Percentiles rank a stretch among this genome's conserved stretches.
Evolutionary conservation across 495 filamentous ascomycete genomes (phyloP).

Genomic region (Chaetomium cochliodes): DNA sequence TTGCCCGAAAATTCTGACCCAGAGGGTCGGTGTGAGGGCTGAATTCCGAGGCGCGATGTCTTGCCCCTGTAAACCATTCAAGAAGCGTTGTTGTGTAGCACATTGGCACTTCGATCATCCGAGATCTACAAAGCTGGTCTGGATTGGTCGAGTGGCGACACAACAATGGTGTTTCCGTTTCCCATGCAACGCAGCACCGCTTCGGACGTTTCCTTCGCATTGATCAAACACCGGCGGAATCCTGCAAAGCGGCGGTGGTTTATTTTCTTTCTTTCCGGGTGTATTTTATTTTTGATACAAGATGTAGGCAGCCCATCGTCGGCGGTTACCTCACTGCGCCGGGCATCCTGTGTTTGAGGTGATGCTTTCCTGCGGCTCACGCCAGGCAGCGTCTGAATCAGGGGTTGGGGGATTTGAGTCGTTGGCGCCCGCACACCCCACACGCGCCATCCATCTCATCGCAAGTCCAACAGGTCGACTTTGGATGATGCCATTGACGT

Average conservation of each 20-base stretch:
- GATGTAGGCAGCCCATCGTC: background rate
- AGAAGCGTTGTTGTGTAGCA: constrained; percentile 1
- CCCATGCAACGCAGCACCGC: background rate
- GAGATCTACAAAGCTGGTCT: background rate
- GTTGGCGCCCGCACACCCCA: background rate
- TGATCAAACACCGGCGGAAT: constrained; percentile 1
- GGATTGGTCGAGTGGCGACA: constrained; percentile 8
- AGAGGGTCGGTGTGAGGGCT: background rate
- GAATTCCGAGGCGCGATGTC: background rate
- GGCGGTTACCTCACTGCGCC: constrained; percentile 9
- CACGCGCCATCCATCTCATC: background rate
- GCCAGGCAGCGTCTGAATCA: constrained; percentile 3
- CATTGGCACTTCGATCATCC: background rate
- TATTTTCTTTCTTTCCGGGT: background rate
- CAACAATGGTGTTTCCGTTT: background rate
- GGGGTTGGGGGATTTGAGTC: background rate
- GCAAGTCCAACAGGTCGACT: background rate
- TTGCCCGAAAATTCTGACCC: background rate
- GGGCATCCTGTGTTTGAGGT: background rate
- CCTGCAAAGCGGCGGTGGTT: constrained; percentile 5
- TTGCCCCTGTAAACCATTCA: background rate
- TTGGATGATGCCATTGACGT: background rate
- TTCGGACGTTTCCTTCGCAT: background rate
- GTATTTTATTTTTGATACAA: background rate
- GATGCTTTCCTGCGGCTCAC: constrained; percentile 5